phyloP scores from a whole-genome alignment of 148 eudicot species.

The Vaccinium vitisidaea region DNA sequence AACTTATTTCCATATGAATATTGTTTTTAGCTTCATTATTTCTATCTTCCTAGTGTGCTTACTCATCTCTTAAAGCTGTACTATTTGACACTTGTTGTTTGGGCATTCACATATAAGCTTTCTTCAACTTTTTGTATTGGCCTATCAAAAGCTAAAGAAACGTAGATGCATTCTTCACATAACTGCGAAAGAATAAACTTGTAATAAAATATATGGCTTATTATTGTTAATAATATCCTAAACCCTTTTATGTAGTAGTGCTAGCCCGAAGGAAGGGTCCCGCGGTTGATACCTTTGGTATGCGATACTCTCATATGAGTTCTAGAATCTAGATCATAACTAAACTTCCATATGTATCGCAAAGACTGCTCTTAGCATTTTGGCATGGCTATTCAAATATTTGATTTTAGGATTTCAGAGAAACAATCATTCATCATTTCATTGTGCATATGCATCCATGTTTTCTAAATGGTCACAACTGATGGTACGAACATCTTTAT shows the following conservation, averaged over 20 bases:
- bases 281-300: background rate
- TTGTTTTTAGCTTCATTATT: background rate
- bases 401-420: background rate
- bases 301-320: background rate
- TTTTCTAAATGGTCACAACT: background rate
- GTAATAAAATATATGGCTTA: background rate
- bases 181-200: background rate
- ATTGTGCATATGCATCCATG: background rate
- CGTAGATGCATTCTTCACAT: background rate
- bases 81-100: background rate
- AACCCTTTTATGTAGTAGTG: background rate
- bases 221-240: background rate
- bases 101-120: background rate
- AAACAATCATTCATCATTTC: background rate
- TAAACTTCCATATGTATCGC: background rate
- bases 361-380: background rate
- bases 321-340: background rate
- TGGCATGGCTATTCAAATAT: slow-evolving; percentile 1
- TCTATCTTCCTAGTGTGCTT: background rate
- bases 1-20: background rate
- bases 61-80: background rate
- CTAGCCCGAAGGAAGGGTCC: too few relatives aligned
- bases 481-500: background rate
- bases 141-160: background rate
- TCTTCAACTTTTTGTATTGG: background rate